A percentile compares a stretch with the other conserved stretches of the same genome.
phyloP scores from a whole-genome alignment of 176 grass and related monocot species.

The Aegilops bicornis region DNA sequence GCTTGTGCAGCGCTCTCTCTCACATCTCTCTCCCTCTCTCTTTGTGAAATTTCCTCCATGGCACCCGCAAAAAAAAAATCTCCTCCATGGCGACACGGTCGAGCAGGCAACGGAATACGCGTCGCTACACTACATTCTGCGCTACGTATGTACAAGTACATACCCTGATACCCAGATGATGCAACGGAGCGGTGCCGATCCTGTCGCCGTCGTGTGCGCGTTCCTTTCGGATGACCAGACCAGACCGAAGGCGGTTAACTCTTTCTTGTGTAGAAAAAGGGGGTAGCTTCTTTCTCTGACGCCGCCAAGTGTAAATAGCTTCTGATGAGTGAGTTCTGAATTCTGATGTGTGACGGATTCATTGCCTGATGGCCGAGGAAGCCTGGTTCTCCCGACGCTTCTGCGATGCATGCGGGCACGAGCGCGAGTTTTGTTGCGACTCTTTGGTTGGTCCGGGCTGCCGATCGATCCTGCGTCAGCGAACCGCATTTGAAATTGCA shows the following conservation, averaged over 20 bases:
- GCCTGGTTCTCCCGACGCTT: background rate
- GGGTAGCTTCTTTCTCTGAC: background rate
- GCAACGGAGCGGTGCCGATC: background rate
- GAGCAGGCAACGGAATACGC: background rate
- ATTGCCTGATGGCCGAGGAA: background rate
- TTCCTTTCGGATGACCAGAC: background rate
- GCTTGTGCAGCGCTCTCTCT: background rate
- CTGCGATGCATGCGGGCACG: background rate
- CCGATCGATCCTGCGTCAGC: background rate
- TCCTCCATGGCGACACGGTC: background rate
- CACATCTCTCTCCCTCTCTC: background rate
- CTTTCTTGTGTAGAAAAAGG: background rate
- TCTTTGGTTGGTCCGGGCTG: background rate
- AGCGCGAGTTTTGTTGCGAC: background rate
- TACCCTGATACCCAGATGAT: background rate
- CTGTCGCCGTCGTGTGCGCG: background rate
- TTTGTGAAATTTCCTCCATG: background rate
- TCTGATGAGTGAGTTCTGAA: background rate
- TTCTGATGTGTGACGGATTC: background rate
- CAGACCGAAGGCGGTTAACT: background rate
- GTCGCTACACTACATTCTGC: background rate
- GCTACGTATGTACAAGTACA: background rate
- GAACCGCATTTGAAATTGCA: background rate
- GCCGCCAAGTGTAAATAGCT: no score
- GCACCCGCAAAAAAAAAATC: background rate